These are phyloP conservation scores for Xylaria sp. DNA, from an alignment of 2,329 filamentous ascomycete species.

Conservation along the genomic window DNA sequence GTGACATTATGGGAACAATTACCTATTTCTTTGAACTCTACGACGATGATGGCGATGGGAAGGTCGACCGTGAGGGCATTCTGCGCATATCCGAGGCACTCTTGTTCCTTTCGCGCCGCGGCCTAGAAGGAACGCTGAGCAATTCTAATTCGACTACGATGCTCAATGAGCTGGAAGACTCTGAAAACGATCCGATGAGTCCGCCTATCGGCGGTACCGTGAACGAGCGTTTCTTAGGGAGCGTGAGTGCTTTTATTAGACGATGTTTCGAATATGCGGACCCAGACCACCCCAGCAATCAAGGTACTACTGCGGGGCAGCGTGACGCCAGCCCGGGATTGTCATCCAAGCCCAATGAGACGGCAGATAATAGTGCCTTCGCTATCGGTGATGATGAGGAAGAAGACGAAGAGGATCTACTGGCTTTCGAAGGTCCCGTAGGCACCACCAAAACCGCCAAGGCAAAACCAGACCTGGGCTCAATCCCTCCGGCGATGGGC, in stretches of 20 bases:
- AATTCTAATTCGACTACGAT: constrained; percentile 63
- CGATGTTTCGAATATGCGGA: constrained; percentile 98
- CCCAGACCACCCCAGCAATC: constrained; percentile 74
- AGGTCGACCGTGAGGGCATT: constrained; percentile 93
- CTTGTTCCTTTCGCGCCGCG: constrained; percentile 86
- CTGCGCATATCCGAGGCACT: constrained; percentile 91
- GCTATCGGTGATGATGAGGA: constrained; percentile 70
- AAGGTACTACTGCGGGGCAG: constrained; percentile 37
- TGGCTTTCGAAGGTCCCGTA: constrained; percentile 58
- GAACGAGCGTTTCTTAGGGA: constrained; percentile 88
- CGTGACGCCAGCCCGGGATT: constrained; percentile 25
- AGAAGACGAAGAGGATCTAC: constrained; percentile 55
- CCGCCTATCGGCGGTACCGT: constrained; percentile 58
- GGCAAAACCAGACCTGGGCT: constrained; percentile 47
- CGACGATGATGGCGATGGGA: constrained; percentile 88
- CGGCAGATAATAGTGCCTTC: constrained; percentile 58
- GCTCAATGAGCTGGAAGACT: constrained; percentile 48
- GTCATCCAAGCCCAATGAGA: constrained; percentile 27
- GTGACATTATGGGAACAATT: constrained; percentile 97
- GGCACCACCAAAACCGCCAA: constrained; percentile 46
- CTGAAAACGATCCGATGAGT: constrained; percentile 41
- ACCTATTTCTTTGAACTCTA: constrained; percentile 98
- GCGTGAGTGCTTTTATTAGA: constrained; percentile 92
- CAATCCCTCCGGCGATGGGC: constrained; percentile 36
- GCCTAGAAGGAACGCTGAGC: constrained; percentile 74